Evolutionary conservation across 2,329 filamentous ascomycete genomes (phyloP), one percentile per base, ranked within the genome.

Genomic region (Neofusicoccum umdonicola): DNA sequence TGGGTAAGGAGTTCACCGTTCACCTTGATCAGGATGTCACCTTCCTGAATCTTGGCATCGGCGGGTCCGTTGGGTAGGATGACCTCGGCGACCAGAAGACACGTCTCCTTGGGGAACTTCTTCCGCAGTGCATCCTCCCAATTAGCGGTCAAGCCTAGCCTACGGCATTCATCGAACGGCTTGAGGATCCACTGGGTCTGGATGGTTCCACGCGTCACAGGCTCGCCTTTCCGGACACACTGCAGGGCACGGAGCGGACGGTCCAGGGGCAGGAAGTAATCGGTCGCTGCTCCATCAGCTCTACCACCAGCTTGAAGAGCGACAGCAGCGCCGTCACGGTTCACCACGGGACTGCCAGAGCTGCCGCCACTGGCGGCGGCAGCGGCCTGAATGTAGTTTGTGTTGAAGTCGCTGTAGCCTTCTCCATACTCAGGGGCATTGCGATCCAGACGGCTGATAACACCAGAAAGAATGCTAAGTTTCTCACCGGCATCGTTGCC

Each of bases 401-500:
- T 90, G 74, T 90, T 99, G 86, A 99, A 99, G 76, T 99, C 95
- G 77, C 93, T 95, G 78, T 99, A 99, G 34, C 95, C 95, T 68
- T 98, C 95, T 64, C 94, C 94, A 71, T 99, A 98, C 73, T 99
- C 95, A 15, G 95, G 95, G 1, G 96, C 96, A 78, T 99, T 99
- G 70, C 95, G 88, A 73, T 99, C 95, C 66, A 99, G 83, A 71
- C 95, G 89, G 79, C 93, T 97, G 76, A 99, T 99, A 64, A 99
- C 94, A 71, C 95, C 95, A 5, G 95, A 98, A 65, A 99, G 82
- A 71, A 99, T 99, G 82, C 93, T 97, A 70, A 99, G 87, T 80
- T 99, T 99, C 78, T 99, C 95, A 69, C 95, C 95, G 35, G 95
- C 95, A 82, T 99, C 95, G 78, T 99, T 99, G 80, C 95, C 95